These are phyloP conservation scores for Rhodotorula diobovata DNA, from an alignment of 768 basidiomycete species.

Conservation along the genomic window DNA sequence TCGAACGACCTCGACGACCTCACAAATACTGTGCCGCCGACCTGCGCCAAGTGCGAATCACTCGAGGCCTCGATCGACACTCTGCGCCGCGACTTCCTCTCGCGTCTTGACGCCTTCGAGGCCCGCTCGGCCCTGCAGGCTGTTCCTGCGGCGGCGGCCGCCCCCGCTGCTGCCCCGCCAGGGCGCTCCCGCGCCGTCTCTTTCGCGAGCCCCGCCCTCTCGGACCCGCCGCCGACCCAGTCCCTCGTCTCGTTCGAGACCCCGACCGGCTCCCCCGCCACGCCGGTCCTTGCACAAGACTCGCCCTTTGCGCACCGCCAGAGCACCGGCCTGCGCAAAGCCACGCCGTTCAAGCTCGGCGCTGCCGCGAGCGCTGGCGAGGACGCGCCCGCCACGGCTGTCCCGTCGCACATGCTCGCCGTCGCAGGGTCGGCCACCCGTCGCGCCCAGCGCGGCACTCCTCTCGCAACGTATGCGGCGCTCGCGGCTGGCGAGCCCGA, in stretches of 20 bases:
- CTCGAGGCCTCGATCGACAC: background rate
- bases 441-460: background rate
- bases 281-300: too few species aligned
- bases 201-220: background rate
- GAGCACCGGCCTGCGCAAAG: background rate
- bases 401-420: slow-evolving; percentile 13
- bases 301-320: background rate
- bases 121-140: background rate
- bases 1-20: background rate
- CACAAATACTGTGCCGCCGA: too few species aligned
- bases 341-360: slow-evolving; percentile 2
- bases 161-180: too few species aligned
- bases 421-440: background rate
- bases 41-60: background rate
- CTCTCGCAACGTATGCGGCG: background rate
- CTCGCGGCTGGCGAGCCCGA: background rate
- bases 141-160: rapidly evolving
- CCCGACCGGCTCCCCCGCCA: slow-evolving; percentile 6
- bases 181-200: background rate
- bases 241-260: slow-evolving; percentile 9
- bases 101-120: background rate
- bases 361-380: background rate
- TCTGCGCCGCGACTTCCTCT: background rate
- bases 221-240: slow-evolving; percentile 7
- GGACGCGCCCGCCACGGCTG: background rate